Base-by-base conservation (phyloP, 2,329 filamentous ascomycete genomes). In the Grosmannia huntii region DNA sequence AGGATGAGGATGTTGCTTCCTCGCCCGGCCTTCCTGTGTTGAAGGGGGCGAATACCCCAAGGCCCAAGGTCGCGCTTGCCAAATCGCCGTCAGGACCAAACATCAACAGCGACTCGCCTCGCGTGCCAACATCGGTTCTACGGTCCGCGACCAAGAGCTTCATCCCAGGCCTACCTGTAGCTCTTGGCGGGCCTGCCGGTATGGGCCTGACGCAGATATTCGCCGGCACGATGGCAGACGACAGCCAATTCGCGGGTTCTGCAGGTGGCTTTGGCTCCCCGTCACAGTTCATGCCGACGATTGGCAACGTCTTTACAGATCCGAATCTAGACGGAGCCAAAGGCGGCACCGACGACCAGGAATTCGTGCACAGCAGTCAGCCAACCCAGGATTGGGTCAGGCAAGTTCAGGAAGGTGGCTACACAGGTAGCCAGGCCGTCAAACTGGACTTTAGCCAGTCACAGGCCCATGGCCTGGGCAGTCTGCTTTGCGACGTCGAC, bases 171-270 rank as follows among this genome's bases (percentile, higher is more conserved):
- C 72, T 89, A 23, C 81, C 84, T 2, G 76, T 85, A 4, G 70
- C 76, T 7, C 65, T 66, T 10, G 72, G 72, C 25, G 80, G 77
- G 0, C 76, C 82, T 25, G 83, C 82, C 41, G 83, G 83, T 3
- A 73, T 95, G 49, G 87, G 89, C 11, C 77, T 96, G 51, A 95
- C 90, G 0, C 91, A 96, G 66, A 92, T 94, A 62, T 96, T 96
- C 68, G 88, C 87, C 5, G 89, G 89, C 14, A 96, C 90, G 1
- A 87, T 96, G 83, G 53, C 33, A 3, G 90, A 88, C 53, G 83
- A 75, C 68, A 82, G 77, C 64, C 78, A 82, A 64, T 65, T 64
- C 57, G 65, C 64, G 21, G 65, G 66, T 16, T 48, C 55, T 14
- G 41, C 51, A 4, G 55, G 28, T 9, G 57, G 51, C 1, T 31